Evolutionary conservation across 768 basidiomycete genomes (phyloP).

Genomic region (Polyporus arcularius): DNA sequence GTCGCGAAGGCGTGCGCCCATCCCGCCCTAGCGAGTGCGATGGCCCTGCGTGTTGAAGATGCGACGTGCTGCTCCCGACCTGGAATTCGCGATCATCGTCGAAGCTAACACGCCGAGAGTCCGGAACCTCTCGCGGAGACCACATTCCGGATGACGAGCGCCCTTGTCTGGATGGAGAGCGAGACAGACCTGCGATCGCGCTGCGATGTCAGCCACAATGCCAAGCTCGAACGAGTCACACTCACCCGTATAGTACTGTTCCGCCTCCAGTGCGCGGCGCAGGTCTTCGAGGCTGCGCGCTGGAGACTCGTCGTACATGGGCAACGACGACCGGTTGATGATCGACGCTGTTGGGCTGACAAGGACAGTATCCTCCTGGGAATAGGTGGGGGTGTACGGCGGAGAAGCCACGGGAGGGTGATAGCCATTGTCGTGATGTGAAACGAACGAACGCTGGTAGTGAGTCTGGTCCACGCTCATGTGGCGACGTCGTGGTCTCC

Average conservation of each 20-base stretch:
- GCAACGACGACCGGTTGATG: slow-evolving; percentile 17
- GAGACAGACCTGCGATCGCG: slow-evolving; percentile 4
- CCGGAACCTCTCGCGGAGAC: slow-evolving; percentile 18
- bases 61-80: slow-evolving; percentile 22
- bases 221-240: not conserved
- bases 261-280: slow-evolving; percentile 11
- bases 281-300: slow-evolving; percentile 22
- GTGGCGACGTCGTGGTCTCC: slow-evolving; percentile 19
- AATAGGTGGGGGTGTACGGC: slow-evolving; percentile 33
- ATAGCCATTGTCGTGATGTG: slow-evolving; percentile 27
- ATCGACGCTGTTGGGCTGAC: slow-evolving; percentile 17
- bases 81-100: slow-evolving; percentile 29
- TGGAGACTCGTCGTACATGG: slow-evolving; percentile 24
- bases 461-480: slow-evolving; percentile 35
- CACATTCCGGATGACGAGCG: slow-evolving; percentile 13
- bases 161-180: slow-evolving; percentile 7
- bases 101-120: slow-evolving; percentile 25
- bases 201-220: not conserved
- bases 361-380: slow-evolving; percentile 10
- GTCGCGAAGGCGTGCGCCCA: slow-evolving; percentile 14
- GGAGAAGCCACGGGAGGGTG: slow-evolving; percentile 26
- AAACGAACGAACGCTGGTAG: slow-evolving; percentile 32
- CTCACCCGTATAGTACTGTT: slow-evolving; percentile 9
- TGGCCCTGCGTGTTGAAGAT: slow-evolving; percentile 7
- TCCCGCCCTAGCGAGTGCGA: slow-evolving; percentile 2